phyloP scores from a whole-genome alignment of 768 basidiomycete genomes.

The Ephemerocybe angulata region DNA sequence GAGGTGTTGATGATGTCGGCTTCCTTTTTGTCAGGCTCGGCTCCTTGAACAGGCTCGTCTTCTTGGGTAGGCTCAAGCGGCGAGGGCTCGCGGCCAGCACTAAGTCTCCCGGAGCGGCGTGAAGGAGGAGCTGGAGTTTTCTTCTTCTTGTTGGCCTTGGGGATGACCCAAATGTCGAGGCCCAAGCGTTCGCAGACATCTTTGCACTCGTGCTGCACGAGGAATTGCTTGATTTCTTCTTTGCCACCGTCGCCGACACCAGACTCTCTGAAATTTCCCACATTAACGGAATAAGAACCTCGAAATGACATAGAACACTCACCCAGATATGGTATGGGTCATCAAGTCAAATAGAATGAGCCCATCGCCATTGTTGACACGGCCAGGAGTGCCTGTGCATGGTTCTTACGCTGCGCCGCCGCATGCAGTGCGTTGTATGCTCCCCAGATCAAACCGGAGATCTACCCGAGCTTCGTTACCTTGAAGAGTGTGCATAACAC shows the following conservation, averaged over 20 bases:
- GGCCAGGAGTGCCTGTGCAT: neutral
- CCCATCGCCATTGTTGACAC: neutral
- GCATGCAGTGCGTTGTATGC: too few relatives aligned
- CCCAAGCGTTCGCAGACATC: neutral
- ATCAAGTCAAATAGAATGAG: neutral
- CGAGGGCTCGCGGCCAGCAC: too few relatives aligned
- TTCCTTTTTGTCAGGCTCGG: too few relatives aligned
- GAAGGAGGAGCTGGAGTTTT: too few relatives aligned
- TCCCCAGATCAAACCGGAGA: constrained; percentile 18
- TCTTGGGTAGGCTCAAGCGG: too few relatives aligned
- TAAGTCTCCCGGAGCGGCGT: too few relatives aligned
- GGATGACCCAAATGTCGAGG: too few relatives aligned
- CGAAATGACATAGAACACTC: neutral
- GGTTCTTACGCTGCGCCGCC: too few relatives aligned
- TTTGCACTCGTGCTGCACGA: constrained; percentile 1
- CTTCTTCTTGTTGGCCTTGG: too few relatives aligned
- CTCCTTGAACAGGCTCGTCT: too few relatives aligned
- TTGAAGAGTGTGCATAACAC: constrained; percentile 28
- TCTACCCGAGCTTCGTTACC: constrained; percentile 13
- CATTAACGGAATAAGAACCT: neutral
- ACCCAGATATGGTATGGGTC: neutral
- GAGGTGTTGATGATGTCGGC: too few relatives aligned
- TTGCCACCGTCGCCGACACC: neutral
- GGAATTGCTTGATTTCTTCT: neutral
- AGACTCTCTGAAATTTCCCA: neutral